Base-by-base conservation (phyloP, 208 protist genomes). In the Hexamita inflata region DNA sequence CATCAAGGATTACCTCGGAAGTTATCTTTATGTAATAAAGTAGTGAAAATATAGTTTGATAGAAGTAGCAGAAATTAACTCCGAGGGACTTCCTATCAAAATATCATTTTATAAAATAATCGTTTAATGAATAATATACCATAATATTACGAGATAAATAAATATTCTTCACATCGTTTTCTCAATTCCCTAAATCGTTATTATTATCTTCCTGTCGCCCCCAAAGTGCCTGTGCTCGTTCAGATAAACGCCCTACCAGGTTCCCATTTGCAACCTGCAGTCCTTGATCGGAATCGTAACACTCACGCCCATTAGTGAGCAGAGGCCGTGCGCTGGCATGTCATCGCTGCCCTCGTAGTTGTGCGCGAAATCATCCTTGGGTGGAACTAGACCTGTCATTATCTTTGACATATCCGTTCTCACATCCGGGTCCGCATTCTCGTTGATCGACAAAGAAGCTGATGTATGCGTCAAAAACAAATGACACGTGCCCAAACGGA, bases 401-500 rank as follows among this genome's bases (percentile, higher is more conserved):
- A 70, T 45, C 11, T n/a, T 38, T 45, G 4, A 19, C 15, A 70
- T 24, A 45, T 70, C 64, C 38, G 26, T 38, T 49, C 64, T 35
- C 2, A 70, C 64, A 24, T 7, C 42, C n/a, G 64, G 64, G n/a
- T 70, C 64, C 38, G 64, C 64, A 45, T 70, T 70, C 35, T 70
- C 64, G n/a, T 70, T 70, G 2, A 70, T 70, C 15, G 38, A 57
- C n/a, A 70, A 19, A 32, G 38, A 40, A 32, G 64, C 64, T 15
- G 30, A 42, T n/a, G 64, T 70, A 38, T 70, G 64, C 4, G 28
- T 40, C 15, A 70, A 38, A 49, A 70, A 70, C 4, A 70, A 19
- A 38, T 49, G 38, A 34, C 9, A 45, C 38, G 7, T 24, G 9
- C 64, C 64, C 2, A 4, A 30, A 19, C 15, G 4, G 7, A 70